Base-by-base conservation (phyloP, 306 rosid species). In the Medicago lupulina region DNA sequence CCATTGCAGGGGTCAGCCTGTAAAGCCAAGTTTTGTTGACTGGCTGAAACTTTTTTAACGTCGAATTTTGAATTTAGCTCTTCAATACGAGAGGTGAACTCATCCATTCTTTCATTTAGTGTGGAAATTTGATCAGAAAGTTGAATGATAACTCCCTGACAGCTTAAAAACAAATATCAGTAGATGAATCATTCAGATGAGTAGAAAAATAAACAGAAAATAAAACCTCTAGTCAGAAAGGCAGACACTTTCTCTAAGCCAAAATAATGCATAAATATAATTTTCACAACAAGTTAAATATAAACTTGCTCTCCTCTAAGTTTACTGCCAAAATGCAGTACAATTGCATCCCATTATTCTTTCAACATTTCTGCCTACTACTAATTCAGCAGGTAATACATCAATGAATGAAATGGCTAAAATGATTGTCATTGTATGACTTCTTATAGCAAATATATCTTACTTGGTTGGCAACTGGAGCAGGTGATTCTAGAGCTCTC, bases 91-190 rank as follows among this genome's bases (percentile, higher is more conserved):
- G 97, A 84, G 47, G 97, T 92, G 84, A 95, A 92, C 76, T 92
- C 99, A 58, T 95, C 99, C 97, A 95, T 92, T 81, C 99, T 84
- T 89, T 89, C 97, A 80, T 86, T 92, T 80, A 95, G 81, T 0
- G 99, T 95, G 44, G 99, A 92, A 83, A 95, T 95, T 82, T 95
- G 99, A 76, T 95, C 99, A 1, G 99, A 92, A 54, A 95, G 99
- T 72, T 95, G 99, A 60, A 93, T 92, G 70, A 90, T 84, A 60
- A 91, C 82, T 74, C 97, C 97, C 99, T 95, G 86, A 60, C 74
- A 78, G 59, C 78, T 46, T 71, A 79, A 74, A 57, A 79, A 80
- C 25, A 84, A 69, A 68, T 73, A 84, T 60, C 61, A 62, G 64
- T 63, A 15, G 67, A 70, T 68, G 74, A 80, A 53, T 43, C 68